Evolutionary conservation across 441 rosid genomes (phyloP).

Genomic region (Melianthus villosus): DNA sequence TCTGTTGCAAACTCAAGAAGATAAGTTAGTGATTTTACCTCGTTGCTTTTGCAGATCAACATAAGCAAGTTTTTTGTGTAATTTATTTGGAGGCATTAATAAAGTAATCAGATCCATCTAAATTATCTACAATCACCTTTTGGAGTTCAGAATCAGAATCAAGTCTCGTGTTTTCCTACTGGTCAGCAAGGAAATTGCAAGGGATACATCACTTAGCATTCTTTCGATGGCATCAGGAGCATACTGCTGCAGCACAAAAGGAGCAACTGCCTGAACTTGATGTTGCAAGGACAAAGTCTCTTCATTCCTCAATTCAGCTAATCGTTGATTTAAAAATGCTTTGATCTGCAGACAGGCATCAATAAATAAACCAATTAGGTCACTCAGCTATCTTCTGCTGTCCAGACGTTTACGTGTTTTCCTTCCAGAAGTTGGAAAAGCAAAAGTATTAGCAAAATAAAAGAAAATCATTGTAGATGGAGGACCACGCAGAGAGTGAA

Average conservation of each 20-base stretch:
- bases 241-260: constrained; percentile 81
- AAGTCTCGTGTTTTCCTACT: constrained; percentile 67
- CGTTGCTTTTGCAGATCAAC: too few species aligned
- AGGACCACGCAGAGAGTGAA: too few species aligned
- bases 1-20: too few species aligned
- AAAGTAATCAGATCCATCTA: constrained; percentile 2
- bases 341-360: constrained; percentile 5
- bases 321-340: constrained; percentile 50
- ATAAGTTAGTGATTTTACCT: too few species aligned
- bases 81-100: too few species aligned
- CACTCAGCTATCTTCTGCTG: constrained; percentile 2
- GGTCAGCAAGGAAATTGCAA: constrained; percentile 59
- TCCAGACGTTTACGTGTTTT: neutral
- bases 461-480: too few species aligned
- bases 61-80: too few species aligned
- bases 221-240: constrained; percentile 60
- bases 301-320: constrained; percentile 52
- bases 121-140: constrained; percentile 31
- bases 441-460: too few species aligned
- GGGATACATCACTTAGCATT: constrained; percentile 46
- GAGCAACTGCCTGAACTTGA: constrained; percentile 84
- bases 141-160: constrained; percentile 90
- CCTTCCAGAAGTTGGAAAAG: constrained; percentile 2
- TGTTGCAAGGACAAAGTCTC: constrained; percentile 81
- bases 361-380: neutral